These are phyloP conservation scores for Hypomyces perniciosus DNA, from an alignment of 2,329 filamentous ascomycete genomes.

Conservation along the genomic window DNA sequence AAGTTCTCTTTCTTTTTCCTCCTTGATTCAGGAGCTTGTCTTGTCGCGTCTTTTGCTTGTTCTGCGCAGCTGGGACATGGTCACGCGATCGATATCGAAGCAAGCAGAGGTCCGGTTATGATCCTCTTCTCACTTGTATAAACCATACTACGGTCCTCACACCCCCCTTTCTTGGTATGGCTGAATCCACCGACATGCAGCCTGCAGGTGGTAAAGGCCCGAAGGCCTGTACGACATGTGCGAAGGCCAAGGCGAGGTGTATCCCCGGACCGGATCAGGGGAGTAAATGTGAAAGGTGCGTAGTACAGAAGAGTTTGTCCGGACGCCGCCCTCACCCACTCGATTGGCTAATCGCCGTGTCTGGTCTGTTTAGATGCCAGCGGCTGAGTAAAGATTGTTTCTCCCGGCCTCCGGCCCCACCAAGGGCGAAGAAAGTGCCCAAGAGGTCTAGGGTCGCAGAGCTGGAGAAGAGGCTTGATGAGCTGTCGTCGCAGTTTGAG, in stretches of 20 bases:
- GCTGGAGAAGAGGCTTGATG: constrained; percentile 44
- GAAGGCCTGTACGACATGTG: constrained; percentile 45
- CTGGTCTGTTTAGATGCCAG: constrained; percentile 34
- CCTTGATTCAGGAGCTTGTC: too few species aligned
- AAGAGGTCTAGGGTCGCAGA: constrained; percentile 45
- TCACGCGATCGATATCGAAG: too few species aligned
- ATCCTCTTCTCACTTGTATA: too few species aligned
- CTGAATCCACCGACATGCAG: constrained; percentile 16
- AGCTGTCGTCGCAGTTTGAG: constrained; percentile 41
- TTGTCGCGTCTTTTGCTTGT: too few species aligned
- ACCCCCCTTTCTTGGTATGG: neutral
- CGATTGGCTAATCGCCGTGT: neutral
- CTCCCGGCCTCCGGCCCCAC: constrained; percentile 41
- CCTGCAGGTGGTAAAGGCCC: constrained; percentile 35
- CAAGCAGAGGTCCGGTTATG: too few species aligned
- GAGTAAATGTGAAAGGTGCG: constrained; percentile 43
- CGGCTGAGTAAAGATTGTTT: constrained; percentile 43
- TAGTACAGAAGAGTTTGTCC: neutral
- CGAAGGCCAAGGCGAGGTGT: constrained; percentile 47
- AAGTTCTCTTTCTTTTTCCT: neutral
- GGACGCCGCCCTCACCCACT: neutral
- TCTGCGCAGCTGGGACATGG: too few species aligned
- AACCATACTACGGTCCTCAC: too few species aligned
- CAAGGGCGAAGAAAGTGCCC: constrained; percentile 40
- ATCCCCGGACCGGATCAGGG: constrained; percentile 35